A percentile compares a stretch with the other conserved stretches of the same genome.
These are phyloP conservation scores for Saccharomycopsis sp. DNA, from an alignment of 805 yeast species.

Conservation along the genomic window DNA sequence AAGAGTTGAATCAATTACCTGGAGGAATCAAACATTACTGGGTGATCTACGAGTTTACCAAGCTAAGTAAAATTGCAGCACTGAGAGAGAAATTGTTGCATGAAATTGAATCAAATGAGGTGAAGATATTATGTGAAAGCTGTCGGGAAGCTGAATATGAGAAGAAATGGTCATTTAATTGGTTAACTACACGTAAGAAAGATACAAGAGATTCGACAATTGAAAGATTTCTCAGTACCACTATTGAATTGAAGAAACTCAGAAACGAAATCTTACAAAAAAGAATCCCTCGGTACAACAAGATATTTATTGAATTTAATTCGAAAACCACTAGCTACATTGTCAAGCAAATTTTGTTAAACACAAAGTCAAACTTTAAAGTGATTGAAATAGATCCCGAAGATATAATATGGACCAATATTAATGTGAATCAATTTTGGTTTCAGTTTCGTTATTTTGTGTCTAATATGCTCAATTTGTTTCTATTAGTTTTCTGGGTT, in stretches of 20 bases:
- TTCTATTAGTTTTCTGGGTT: conserved; percentile 58
- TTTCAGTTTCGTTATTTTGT: conserved; percentile 34
- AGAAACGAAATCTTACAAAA: conserved; percentile 13
- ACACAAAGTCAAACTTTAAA: conserved; percentile 38
- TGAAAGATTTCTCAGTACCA: conserved; percentile 1
- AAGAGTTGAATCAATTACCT: conserved; percentile 34
- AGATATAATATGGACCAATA: conserved; percentile 68
- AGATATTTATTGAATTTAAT: conserved; percentile 58
- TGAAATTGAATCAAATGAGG: conserved; percentile 31
- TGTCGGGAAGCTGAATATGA: conserved; percentile 22
- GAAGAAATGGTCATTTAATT: not conserved
- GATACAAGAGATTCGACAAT: not conserved
- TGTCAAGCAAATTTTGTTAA: conserved; percentile 51
- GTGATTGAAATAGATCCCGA: conserved; percentile 52
- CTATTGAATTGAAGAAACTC: conserved; percentile 3
- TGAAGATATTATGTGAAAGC: conserved; percentile 24
- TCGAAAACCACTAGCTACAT: conserved; percentile 51
- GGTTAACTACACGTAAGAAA: not conserved
- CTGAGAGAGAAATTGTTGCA: conserved; percentile 28
- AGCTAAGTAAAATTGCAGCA: conserved; percentile 30
- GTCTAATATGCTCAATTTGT: conserved; percentile 40
- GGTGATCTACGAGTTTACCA: conserved; percentile 44
- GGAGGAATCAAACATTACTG: conserved; percentile 52
- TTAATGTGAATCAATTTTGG: conserved; percentile 35
- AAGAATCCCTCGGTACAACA: conserved; percentile 26